Conservation (phyloP, 768 basidiomycete genomes). For the Serendipita indica region DNA sequence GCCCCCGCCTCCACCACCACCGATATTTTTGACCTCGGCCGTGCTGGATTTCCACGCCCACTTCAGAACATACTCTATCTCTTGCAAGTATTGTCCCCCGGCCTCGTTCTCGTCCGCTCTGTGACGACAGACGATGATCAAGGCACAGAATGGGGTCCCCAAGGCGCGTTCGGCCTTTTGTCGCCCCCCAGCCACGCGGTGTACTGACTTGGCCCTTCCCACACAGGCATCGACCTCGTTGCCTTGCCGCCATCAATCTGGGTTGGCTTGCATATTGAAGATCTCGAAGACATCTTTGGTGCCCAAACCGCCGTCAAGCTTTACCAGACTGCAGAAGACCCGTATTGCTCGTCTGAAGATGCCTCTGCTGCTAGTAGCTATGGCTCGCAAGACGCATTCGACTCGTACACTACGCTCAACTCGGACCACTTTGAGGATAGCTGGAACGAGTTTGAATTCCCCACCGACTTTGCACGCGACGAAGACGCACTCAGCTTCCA, state of each 20-base stretch:
- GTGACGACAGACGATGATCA: neutral
- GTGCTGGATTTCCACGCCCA: slow-evolving; percentile 8
- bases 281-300: slow-evolving; percentile 6
- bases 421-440: neutral
- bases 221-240: slow-evolving; percentile 4
- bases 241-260: slow-evolving; percentile 8
- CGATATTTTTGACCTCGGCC: slow-evolving; percentile 6
- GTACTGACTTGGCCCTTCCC: neutral
- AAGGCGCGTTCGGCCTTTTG: neutral
- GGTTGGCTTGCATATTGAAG: slow-evolving; percentile 9
- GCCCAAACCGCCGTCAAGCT: slow-evolving; percentile 8
- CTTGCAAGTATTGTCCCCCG: slow-evolving; percentile 8
- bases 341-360: slow-evolving; percentile 8
- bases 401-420: neutral
- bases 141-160: neutral
- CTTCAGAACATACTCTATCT: slow-evolving; percentile 8
- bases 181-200: neutral
- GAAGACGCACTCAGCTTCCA: neutral
- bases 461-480: neutral
- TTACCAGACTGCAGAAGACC: slow-evolving; percentile 4
- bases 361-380: neutral
- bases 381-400: slow-evolving; percentile 1
- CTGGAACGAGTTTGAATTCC: neutral
- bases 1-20: neutral
- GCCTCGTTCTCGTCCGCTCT: neutral